These are phyloP conservation scores for Alloteropsis semialata DNA, from an alignment of 176 grass and related monocot species.

Conservation along the genomic window DNA sequence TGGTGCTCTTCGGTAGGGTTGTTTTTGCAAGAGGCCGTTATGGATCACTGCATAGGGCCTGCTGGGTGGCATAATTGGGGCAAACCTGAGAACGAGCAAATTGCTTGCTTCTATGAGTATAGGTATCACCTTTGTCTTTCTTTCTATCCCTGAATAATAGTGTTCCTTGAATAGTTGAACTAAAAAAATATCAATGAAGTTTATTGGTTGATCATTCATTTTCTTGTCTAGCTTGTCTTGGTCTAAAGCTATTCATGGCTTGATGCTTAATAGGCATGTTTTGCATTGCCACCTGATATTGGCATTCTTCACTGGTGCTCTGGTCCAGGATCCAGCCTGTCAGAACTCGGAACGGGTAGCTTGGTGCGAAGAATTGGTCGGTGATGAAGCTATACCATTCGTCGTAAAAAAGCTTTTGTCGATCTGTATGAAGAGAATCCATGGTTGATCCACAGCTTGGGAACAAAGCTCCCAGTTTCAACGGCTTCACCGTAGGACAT, in stretches of 20 bases:
- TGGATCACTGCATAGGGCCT: constrained; percentile 74
- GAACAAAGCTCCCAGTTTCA: constrained; percentile 31
- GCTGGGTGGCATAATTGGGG: constrained; percentile 93
- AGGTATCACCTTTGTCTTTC: constrained; percentile 45
- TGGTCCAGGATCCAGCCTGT: constrained; percentile 28
- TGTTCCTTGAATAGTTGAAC: constrained; percentile 29
- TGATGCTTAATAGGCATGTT: neutral
- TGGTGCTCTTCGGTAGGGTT: constrained; percentile 80
- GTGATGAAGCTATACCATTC: constrained; percentile 47
- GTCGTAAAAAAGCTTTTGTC: constrained; percentile 39
- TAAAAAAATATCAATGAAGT: neutral
- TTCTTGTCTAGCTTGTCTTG: neutral
- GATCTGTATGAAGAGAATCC: constrained; percentile 31
- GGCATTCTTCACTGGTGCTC: constrained; percentile 31
- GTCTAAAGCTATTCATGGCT: neutral
- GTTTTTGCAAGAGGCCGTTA: constrained; percentile 84
- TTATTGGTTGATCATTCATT: neutral
- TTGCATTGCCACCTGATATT: neutral
- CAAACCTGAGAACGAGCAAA: constrained; percentile 77
- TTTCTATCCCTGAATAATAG: neutral
- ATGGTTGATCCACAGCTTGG: constrained; percentile 46
- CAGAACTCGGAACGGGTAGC: constrained; percentile 23
- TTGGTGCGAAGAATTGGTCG: constrained; percentile 54
- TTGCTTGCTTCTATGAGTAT: constrained; percentile 82
- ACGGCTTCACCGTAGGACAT: constrained; percentile 16